Evolutionary conservation across 1,139 yeast genomes (phyloP).

Genomic region (Waltiozyma sp.): DNA sequence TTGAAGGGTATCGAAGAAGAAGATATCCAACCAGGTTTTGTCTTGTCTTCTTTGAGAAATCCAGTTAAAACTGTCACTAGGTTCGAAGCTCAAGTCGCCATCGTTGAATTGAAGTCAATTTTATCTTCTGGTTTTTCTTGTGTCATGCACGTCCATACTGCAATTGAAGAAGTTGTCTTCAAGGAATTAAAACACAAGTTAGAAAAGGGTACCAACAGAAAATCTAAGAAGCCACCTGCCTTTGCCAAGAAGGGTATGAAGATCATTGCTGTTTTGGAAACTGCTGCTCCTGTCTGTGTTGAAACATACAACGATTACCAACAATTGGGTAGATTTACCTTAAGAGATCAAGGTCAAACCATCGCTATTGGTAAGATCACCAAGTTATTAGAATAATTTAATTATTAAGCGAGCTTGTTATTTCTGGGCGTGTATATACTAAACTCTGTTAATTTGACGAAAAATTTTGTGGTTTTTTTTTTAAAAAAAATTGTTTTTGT

Average conservation of each 20-base stretch:
- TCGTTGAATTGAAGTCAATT: slow-evolving; percentile 90
- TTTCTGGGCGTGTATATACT: neutral
- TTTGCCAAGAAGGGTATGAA: slow-evolving; percentile 99
- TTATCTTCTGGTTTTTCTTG: slow-evolving; percentile 93
- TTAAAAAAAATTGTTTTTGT: too few relatives aligned
- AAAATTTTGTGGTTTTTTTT: neutral
- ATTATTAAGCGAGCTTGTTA: too few relatives aligned
- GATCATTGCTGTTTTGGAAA: slow-evolving; percentile 84
- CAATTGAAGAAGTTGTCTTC: slow-evolving; percentile 88
- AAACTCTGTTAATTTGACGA: neutral
- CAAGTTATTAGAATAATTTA: slow-evolving; percentile 41
- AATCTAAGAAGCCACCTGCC: slow-evolving; percentile 93
- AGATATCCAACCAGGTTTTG: slow-evolving; percentile 86
- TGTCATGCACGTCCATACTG: slow-evolving; percentile 98
- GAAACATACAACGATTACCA: slow-evolving; percentile 89
- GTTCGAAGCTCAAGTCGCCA: slow-evolving; percentile 94
- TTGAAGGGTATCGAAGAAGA: slow-evolving; percentile 96
- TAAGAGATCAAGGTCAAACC: slow-evolving; percentile 96
- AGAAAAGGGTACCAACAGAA: slow-evolving; percentile 94
- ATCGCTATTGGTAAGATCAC: slow-evolving; percentile 97
- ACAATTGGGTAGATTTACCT: slow-evolving; percentile 93
- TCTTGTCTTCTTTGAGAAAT: slow-evolving; percentile 69
- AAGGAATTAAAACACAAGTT: slow-evolving; percentile 80
- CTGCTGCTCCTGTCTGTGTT: slow-evolving; percentile 79
- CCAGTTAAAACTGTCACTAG: slow-evolving; percentile 88